Conservation (phyloP, 1,139 yeast species). For the Lodderomyces orthopsilosis region DNA sequence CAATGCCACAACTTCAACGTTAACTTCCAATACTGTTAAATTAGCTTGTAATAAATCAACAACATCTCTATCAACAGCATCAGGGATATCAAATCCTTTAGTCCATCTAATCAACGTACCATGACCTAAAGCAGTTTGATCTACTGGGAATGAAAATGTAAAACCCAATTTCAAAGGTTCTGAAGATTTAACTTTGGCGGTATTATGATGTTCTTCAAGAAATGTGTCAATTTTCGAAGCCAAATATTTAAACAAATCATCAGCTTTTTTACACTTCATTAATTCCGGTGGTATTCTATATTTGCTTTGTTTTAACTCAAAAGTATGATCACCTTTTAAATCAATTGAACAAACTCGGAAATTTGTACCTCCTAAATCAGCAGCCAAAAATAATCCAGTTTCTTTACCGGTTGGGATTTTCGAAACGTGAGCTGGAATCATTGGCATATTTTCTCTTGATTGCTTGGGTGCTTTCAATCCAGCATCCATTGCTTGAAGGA, state of each 20-base stretch:
- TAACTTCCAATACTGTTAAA: conserved; percentile 53
- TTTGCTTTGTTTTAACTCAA: conserved; percentile 68
- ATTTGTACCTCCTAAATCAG: conserved; percentile 86
- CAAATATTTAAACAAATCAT: conserved; percentile 63
- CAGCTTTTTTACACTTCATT: conserved; percentile 54
- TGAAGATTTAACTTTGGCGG: conserved; percentile 18
- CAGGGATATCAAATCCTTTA: conserved; percentile 84
- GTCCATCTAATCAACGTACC: conserved; percentile 93
- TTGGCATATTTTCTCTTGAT: conserved; percentile 61
- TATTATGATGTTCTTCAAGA: conserved; percentile 60
- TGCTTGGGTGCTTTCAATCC: conserved; percentile 49
- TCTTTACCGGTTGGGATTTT: conserved; percentile 80
- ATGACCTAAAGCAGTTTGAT: conserved; percentile 71
- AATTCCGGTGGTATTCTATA: conserved; percentile 69
- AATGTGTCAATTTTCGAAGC: conserved; percentile 69
- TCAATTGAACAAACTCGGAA: conserved; percentile 84
- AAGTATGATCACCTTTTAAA: conserved; percentile 78
- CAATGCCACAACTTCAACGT: conserved; percentile 79
- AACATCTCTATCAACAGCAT: conserved; percentile 80
- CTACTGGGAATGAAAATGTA: conserved; percentile 89
- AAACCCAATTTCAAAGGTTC: conserved; percentile 68
- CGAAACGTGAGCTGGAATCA: conserved; percentile 87
- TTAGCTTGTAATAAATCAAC: conserved; percentile 69
- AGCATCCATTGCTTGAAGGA: conserved; percentile 57
- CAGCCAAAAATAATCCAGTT: conserved; percentile 73